Evolutionary conservation across 208 protist species (phyloP).

Genomic region (Trypanosoma lewisi): DNA sequence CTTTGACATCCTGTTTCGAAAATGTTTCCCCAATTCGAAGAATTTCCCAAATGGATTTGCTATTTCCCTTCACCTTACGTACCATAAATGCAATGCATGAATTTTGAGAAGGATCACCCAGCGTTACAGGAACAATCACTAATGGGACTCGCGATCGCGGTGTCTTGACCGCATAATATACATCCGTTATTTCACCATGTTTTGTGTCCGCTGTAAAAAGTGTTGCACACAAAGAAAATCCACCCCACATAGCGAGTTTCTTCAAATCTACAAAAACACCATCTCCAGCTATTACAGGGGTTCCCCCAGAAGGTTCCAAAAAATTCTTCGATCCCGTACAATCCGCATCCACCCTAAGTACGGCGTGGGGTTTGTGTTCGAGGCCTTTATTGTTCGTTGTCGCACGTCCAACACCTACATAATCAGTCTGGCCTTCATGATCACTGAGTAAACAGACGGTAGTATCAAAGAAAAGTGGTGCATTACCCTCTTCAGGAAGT

Average conservation of each 20-base stretch:
- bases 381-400: constrained; percentile 63
- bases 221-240: constrained; percentile 54
- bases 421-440: constrained; percentile 53
- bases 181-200: constrained; percentile 35
- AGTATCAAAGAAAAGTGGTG: constrained; percentile 70
- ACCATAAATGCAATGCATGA: constrained; percentile 71
- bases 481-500: constrained; percentile 32
- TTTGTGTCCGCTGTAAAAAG: constrained; percentile 48
- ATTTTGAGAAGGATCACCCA: constrained; percentile 27
- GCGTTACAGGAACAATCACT: constrained; percentile 51
- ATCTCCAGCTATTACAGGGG: constrained; percentile 59
- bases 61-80: constrained; percentile 44
- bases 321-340: constrained; percentile 25
- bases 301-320: constrained; percentile 39
- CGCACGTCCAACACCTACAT: constrained; percentile 59
- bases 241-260: constrained; percentile 41
- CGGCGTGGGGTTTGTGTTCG: constrained; percentile 49
- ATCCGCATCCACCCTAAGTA: constrained; percentile 46
- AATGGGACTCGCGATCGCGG: constrained; percentile 37
- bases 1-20: constrained; percentile 47
- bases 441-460: constrained; percentile 72
- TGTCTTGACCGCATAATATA: constrained; percentile 63
- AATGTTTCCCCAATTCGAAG: constrained; percentile 64
- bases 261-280: constrained; percentile 58
- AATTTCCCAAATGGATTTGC: constrained; percentile 63